phyloP scores from a whole-genome alignment of 1,139 yeast species.

The Yamadazyma buinensis region DNA sequence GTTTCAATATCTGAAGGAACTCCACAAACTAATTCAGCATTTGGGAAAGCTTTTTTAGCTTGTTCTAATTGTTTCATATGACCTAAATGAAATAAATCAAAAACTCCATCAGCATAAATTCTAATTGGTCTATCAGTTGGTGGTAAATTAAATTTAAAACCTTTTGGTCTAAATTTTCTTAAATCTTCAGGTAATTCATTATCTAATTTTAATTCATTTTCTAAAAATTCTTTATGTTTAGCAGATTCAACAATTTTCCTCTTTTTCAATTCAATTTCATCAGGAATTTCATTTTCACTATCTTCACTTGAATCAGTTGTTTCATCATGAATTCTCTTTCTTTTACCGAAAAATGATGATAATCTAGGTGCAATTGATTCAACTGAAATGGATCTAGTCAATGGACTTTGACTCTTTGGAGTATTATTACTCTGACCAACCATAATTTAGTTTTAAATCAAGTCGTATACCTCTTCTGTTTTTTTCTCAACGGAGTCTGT shows the following conservation, averaged over 20 bases:
- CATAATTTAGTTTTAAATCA: no score
- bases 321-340: slow-evolving; percentile 15
- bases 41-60: slow-evolving; percentile 88
- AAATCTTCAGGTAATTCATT: slow-evolving; percentile 59
- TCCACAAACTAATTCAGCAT: slow-evolving; percentile 84
- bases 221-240: slow-evolving; percentile 39
- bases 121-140: slow-evolving; percentile 84
- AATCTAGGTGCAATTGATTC: slow-evolving; percentile 40
- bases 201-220: slow-evolving; percentile 53
- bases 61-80: slow-evolving; percentile 98
- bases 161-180: slow-evolving; percentile 67
- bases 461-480: no score
- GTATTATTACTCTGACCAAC: neutral
- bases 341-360: slow-evolving; percentile 37
- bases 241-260: slow-evolving; percentile 20
- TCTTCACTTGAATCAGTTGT: slow-evolving; percentile 15
- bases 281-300: slow-evolving; percentile 12
- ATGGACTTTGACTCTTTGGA: slow-evolving; percentile 12
- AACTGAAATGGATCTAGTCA: slow-evolving; percentile 37
- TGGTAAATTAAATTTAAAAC: slow-evolving; percentile 72
- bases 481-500: no score
- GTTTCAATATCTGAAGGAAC: slow-evolving; percentile 88
- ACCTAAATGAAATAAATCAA: slow-evolving; percentile 92
- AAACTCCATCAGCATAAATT: slow-evolving; percentile 95
- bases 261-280: slow-evolving; percentile 15